Conservation (phyloP, 2,329 filamentous ascomycete genomes). For the Aspergillus amoenus region DNA sequence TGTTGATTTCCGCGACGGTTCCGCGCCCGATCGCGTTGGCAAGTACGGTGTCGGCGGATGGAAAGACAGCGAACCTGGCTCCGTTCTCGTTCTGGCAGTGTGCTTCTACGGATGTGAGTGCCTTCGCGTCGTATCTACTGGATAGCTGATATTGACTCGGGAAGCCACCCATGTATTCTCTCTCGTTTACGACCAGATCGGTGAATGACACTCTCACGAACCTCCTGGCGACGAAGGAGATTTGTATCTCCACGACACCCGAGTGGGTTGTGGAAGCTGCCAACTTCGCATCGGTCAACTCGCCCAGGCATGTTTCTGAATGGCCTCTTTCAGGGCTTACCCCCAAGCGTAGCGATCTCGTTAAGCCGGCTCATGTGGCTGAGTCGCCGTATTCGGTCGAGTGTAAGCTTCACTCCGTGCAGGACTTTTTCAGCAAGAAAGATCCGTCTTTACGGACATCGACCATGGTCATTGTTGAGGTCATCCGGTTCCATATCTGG, state of each 20-base stretch:
- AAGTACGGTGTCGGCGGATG: constrained; percentile 58
- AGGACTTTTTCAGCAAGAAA: constrained; percentile 64
- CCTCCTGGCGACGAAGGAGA: constrained; percentile 68
- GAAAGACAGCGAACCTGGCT: constrained; percentile 67
- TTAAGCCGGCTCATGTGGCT: constrained; percentile 68
- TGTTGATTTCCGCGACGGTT: constrained; percentile 76
- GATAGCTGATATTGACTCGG: constrained; percentile 53
- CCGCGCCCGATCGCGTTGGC: constrained; percentile 74
- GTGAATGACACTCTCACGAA: constrained; percentile 78
- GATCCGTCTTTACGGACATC: constrained; percentile 10
- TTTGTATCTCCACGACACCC: constrained; percentile 79
- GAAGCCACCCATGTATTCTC: constrained; percentile 71
- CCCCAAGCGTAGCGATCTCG: constrained; percentile 61
- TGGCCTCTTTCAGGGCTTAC: constrained; percentile 79
- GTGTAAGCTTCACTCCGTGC: constrained; percentile 60
- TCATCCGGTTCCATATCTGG: constrained; percentile 78
- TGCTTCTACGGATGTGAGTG: not conserved
- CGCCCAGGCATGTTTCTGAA: constrained; percentile 72
- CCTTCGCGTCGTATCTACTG: constrained; percentile 66
- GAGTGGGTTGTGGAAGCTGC: constrained; percentile 84
- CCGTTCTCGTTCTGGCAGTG: constrained; percentile 58
- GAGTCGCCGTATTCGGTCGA: constrained; percentile 82
- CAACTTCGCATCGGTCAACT: constrained; percentile 72
- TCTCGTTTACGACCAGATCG: constrained; percentile 55
- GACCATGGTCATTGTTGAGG: constrained; percentile 76